Base-by-base conservation (phyloP, 192 early-diverging fungal species). In the Rhizophagus sp. region DNA sequence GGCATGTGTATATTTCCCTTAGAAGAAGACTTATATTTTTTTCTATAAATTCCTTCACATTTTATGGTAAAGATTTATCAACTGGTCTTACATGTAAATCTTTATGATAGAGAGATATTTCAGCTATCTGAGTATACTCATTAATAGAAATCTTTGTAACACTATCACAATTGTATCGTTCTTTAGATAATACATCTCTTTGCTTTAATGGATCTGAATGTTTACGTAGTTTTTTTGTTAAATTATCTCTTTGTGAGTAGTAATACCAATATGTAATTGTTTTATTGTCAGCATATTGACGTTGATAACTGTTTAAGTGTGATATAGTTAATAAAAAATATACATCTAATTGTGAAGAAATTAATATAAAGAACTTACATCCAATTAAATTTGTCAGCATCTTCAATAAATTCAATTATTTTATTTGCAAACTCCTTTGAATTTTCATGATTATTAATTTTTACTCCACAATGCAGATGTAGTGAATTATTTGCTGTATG, bases 1-100 rank as follows among this genome's bases (percentile, higher is more conserved):
- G n/a, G 1, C 24, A 9, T 25, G 15, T 19, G 65, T 76, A 76
- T 11, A 76, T 76, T 25, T 76, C 75, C 47, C 62, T 62, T 63
- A 62, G 41, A 30, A 75, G 36, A 61, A 62, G 52, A 62, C 52
- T n/a, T 27, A 72, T 47, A 47, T 72, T 72, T 0, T 19, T 47
- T 72, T 72, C 36, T 36, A 74, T 74, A 74, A 50, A 74, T 25
- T 24, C 52, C 15, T 50, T 75, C 2, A 75, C 19, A 12, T 57
- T 34, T 36, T 75, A 0, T 61, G 73, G 15, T 61, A 75, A 12
- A 30, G 49, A 75, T 9, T 19, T 70, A 70, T 44, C 22, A 3
- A 70, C 17, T 70, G 39, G 39, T 19, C 6, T 70, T 39, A 8
- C 22, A 44, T 70, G 68, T 17, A 70, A 70, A 70, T 39, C 15